Percentiles rank a stretch among this genome's conserved stretches.
These are phyloP conservation scores for Truncatella angustata DNA, from an alignment of 2,329 filamentous ascomycete species.

Conservation along the genomic window DNA sequence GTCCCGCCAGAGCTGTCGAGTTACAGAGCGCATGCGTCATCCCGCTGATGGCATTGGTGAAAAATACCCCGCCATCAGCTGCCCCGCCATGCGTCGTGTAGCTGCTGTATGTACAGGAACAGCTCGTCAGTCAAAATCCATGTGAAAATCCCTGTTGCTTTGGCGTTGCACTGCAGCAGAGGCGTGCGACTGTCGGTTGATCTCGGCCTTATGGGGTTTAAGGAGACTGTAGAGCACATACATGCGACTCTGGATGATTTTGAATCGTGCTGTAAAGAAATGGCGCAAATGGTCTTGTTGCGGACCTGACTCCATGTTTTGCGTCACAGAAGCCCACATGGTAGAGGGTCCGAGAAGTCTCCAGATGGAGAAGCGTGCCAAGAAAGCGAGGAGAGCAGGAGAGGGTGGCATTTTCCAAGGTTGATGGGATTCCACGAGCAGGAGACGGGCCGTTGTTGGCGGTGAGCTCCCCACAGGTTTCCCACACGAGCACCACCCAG, in stretches of 20 bases:
- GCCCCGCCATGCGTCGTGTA: background rate
- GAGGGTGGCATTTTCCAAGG: no score
- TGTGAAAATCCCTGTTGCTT: background rate
- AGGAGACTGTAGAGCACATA: background rate
- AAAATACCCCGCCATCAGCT: background rate
- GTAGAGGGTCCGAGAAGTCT: background rate
- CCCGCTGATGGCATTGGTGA: background rate
- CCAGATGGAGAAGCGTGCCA: background rate
- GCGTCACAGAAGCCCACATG: no score
- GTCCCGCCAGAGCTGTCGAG: background rate
- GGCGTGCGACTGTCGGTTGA: background rate
- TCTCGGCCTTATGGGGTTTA: background rate
- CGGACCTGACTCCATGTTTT: no score
- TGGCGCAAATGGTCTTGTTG: conserved; percentile 2
- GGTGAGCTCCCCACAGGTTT: background rate
- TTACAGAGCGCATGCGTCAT: background rate
- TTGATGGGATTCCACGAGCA: background rate
- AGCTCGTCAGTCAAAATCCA: background rate
- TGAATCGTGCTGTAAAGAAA: background rate
- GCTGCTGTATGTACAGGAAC: background rate
- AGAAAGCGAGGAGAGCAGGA: background rate
- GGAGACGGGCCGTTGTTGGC: background rate
- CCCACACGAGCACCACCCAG: background rate
- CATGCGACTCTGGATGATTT: no score
- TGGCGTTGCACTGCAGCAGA: background rate